phyloP scores from a whole-genome alignment of 2,329 filamentous ascomycete genomes.

The Penicillium frequentans region DNA sequence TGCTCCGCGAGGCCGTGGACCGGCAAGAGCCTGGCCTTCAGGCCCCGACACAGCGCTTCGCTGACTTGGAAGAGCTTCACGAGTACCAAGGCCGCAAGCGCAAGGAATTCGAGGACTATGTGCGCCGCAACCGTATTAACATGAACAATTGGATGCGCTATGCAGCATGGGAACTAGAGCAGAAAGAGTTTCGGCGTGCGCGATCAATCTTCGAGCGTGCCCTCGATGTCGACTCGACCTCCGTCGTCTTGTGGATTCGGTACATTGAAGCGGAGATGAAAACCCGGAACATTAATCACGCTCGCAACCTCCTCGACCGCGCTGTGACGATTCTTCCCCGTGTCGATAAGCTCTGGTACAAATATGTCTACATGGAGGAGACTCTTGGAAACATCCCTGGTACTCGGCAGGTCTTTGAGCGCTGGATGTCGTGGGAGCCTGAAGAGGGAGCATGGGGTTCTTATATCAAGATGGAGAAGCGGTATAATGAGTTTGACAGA shows the following conservation, averaged over 20 bases:
- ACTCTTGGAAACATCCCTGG: slow-evolving; percentile 92
- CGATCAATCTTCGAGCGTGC: slow-evolving; percentile 93
- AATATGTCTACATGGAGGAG: slow-evolving; percentile 99
- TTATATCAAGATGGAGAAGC: slow-evolving; percentile 96
- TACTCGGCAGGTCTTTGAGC: slow-evolving; percentile 89
- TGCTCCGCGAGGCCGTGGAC: slow-evolving; percentile 95
- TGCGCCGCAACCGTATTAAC: slow-evolving; percentile 88
- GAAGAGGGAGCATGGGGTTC: slow-evolving; percentile 94
- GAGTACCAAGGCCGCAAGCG: slow-evolving; percentile 95
- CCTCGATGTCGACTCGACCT: slow-evolving; percentile 85
- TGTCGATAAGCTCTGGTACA: slow-evolving; percentile 98
- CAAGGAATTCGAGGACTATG: slow-evolving; percentile 97
- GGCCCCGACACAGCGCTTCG: slow-evolving; percentile 90
- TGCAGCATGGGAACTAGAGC: slow-evolving; percentile 94
- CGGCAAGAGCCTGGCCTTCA: slow-evolving; percentile 86
- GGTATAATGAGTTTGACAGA: slow-evolving; percentile 87
- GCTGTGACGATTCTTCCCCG: slow-evolving; percentile 90
- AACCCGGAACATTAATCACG: slow-evolving; percentile 92
- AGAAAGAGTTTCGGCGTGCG: slow-evolving; percentile 93
- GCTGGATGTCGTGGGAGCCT: slow-evolving; percentile 98
- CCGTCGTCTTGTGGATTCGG: slow-evolving; percentile 82
- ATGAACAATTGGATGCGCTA: slow-evolving; percentile 99
- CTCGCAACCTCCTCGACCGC: slow-evolving; percentile 87
- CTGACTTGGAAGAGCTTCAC: slow-evolving; percentile 95
- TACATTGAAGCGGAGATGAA: slow-evolving; percentile 98